Base-by-base conservation (phyloP, 1,139 yeast species). In the Pichia sp. region DNA sequence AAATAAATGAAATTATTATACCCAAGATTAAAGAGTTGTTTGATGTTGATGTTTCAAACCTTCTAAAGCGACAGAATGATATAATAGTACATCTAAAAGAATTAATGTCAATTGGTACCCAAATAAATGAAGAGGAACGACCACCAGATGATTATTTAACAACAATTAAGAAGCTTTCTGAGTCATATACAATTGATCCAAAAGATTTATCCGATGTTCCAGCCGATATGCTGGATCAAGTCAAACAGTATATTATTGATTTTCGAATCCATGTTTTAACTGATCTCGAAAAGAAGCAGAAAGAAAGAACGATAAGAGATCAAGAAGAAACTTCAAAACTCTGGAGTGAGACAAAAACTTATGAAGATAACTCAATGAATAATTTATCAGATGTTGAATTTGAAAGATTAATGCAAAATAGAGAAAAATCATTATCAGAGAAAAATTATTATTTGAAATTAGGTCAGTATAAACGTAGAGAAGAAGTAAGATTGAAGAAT, bases 141-240 rank as follows among this genome's bases (percentile, higher is more conserved):
- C 43, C 43, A 28, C 39, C 46, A 4, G 61, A 58, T 40, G 56
- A 52, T 8, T 51, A 48, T 35, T 45, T 51, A 39, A 42, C 50
- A 7, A 37, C 26, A 27, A 43, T 55, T n/a, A 50, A 54, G 4
- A 49, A 46, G 26, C 45, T 56, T 42, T 51, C 57, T 25, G 51
- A 54, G n/a, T 68, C 68, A 25, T 83, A 84, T 58, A 71, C 74
- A 48, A 78, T 84, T 28, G 87, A 84, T 60, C 69, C 75, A 27
- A 69, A 70, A 50, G 88, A 83, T 54, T 63, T 84, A 50, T 69
- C 75, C 18, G 90, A 82, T 58, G 76, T 84, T 6, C 89, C 90
- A 2, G 67, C 69, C 35, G 75, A 76, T 40, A 70, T 79, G 67
- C 66, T 79, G 43, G 83, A 79, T n/a, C 72, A 70, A 35, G 75